Base-by-base conservation (phyloP, 257 asterid genomes). In the Nicotiana sylvestris region DNA sequence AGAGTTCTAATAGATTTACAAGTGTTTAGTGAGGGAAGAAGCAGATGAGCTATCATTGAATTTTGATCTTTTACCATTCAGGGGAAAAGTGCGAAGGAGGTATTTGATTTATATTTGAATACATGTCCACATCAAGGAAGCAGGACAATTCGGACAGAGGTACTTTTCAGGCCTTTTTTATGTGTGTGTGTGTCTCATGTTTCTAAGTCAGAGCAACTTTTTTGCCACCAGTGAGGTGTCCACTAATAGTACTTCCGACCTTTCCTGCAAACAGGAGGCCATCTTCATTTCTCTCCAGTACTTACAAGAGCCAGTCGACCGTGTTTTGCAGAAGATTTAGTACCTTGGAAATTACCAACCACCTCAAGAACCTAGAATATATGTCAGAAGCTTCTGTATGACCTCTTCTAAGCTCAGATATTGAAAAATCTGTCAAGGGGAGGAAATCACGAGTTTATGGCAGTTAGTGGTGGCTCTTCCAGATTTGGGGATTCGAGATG, bases 61-160 rank as follows among this genome's bases (percentile, higher is more conserved):
- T 81, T 21, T 21, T 61, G 25, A 3, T 64, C 53, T 81, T 79
- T 10, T 15, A 69, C 18, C 60, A 80, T 87, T 27, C 91, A 95
- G 99, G 98, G 93, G 9, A 92, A 91, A 85, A 89, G 80, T 62
- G 98, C 92, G 13, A 83, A 70, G 6, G 96, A 91, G 81, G 46
- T 92, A 61, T 96, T 93, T 51, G 92, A 93, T 86, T 78, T 89
- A 18, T 94, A 94, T 83, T 90, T 96, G 81, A 96, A 96, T 82
- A 91, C 91, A 46, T 96, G 98, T 78, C 98, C 99, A 83, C 87
- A 90, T 80, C 98, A 94, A 91, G 99, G 99, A 88, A 96, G 99
- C 88, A 91, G 98, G 87, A 94, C 99, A 39, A 94, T 96, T 76
- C 90, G 98, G 74, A 94, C 98, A 4, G 98, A 94, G 98, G 97